phyloP scores from a whole-genome alignment of 2,329 filamentous ascomycete species.

The Tolypocladium capitatum region DNA sequence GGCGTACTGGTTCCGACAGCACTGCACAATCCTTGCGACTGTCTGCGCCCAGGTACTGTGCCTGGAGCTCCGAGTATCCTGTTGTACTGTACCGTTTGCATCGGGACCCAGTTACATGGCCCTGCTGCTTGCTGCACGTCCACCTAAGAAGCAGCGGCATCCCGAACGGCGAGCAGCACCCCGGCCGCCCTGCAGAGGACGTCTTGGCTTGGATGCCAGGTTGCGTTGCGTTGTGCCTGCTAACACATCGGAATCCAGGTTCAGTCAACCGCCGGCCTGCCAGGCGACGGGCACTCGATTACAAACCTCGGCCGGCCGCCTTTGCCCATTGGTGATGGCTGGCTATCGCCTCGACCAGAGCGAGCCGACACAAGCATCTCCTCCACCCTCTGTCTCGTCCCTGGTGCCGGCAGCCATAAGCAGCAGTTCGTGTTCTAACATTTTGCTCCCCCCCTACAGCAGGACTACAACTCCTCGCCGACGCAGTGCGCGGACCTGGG shows the following conservation, averaged over 20 bases:
- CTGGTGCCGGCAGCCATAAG: slow-evolving; percentile 2
- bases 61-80: slow-evolving; percentile 8
- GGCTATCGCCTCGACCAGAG: not conserved
- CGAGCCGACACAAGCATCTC: not conserved
- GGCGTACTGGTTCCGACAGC: slow-evolving; percentile 12
- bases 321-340: not conserved
- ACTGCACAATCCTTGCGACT: slow-evolving; percentile 8
- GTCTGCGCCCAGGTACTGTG: slow-evolving; percentile 7
- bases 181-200: slow-evolving; percentile 4
- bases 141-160: slow-evolving; percentile 8
- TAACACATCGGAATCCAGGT: slow-evolving; percentile 3
- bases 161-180: slow-evolving; percentile 5
- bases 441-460: slow-evolving; percentile 17
- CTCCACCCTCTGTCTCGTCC: not conserved
- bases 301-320: not conserved
- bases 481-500: slow-evolving; percentile 31
- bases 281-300: not conserved
- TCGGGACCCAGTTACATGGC: slow-evolving; percentile 5
- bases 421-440: slow-evolving; percentile 7
- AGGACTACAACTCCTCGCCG: slow-evolving; percentile 44
- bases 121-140: slow-evolving; percentile 6
- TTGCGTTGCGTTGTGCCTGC: not conserved
- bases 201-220: slow-evolving; percentile 7
- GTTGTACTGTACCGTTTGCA: slow-evolving; percentile 10
- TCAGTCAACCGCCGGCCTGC: not conserved